Base-by-base conservation (phyloP, 2,329 filamentous ascomycete genomes). In the Diaporthe longicolla region DNA sequence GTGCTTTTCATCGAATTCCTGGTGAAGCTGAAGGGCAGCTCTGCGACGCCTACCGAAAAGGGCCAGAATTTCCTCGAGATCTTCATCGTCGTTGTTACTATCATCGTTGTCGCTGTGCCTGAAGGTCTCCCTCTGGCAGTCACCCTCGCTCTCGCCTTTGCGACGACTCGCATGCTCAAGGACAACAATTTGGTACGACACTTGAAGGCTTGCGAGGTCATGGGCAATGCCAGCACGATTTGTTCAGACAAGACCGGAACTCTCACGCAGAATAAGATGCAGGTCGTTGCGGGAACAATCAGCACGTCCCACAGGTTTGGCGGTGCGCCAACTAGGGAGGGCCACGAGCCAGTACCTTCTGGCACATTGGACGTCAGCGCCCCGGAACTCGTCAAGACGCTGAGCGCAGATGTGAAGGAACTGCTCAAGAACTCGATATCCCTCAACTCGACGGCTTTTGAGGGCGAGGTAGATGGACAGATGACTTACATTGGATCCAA, bases 1-100 rank as follows among this genome's bases (percentile, higher is more conserved):
- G 93, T 97, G 59, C 87, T 98, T 19, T 90, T 98, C 79, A 95
- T 98, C 84, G 90, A 95, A 79, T 98, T 97, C 80, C 86, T 97
- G 13, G 94, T 92, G 63, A 85, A 90, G 17, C 88, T 98, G 4
- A 85, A 87, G 8, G 80, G 88, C 83, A 76, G 76, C 24, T 76
- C 80, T 4, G 84, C 84, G 1, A 88, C 88, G 0, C 87, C 94
- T 4, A 91, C 94, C 3, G 82, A 91, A 70, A 98, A 97, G 84
- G 95, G 93, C 11, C 94, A 96, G 79, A 87, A 90, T 70, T 95
- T 95, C 78, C 87, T 95, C 77, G 89, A 93, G 74, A 94, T 95
- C 74, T 90, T 95, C 78, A 95, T 95, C 76, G 91, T 94, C 58
- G 92, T 94, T 29, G 91, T 95, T 50, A 95, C 93, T 2, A 93